Evolutionary conservation across 1,284 basidiomycete species (phyloP).

Genomic region (Paramarasmius palmivorus): DNA sequence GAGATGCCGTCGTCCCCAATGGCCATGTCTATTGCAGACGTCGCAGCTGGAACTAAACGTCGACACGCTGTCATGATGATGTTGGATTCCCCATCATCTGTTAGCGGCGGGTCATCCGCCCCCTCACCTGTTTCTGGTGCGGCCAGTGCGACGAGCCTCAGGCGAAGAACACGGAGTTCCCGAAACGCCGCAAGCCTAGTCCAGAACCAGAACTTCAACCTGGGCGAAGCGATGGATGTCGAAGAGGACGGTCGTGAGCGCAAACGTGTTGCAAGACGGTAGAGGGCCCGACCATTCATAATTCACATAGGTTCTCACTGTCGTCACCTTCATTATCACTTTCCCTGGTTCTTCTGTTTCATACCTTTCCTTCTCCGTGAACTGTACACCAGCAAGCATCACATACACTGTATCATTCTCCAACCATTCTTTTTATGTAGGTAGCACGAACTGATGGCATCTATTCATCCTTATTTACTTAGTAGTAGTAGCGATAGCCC

Average conservation of each 20-base stretch:
- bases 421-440: neutral
- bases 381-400: neutral
- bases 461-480: neutral
- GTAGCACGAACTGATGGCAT: neutral
- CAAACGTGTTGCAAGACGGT: slow-evolving; percentile 54
- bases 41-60: slow-evolving; percentile 44
- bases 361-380: neutral
- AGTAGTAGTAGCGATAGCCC: neutral
- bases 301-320: neutral
- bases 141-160: slow-evolving; percentile 23
- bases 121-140: slow-evolving; percentile 23
- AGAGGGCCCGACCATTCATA: neutral
- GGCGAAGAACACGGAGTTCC: slow-evolving; percentile 47
- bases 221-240: slow-evolving; percentile 54
- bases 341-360: neutral
- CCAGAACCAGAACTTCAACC: slow-evolving; percentile 35
- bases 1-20: slow-evolving; percentile 29
- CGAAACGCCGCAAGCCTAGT: slow-evolving; percentile 28
- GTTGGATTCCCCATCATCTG: slow-evolving; percentile 41
- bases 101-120: slow-evolving; percentile 22
- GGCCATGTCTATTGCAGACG: slow-evolving; percentile 31
- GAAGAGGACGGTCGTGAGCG: slow-evolving; percentile 61
- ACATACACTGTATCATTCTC: neutral
- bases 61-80: slow-evolving; percentile 66
- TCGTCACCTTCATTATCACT: neutral